Evolutionary conservation across 1,284 basidiomycete species (phyloP).

Genomic region (Volvariella surrecta): DNA sequence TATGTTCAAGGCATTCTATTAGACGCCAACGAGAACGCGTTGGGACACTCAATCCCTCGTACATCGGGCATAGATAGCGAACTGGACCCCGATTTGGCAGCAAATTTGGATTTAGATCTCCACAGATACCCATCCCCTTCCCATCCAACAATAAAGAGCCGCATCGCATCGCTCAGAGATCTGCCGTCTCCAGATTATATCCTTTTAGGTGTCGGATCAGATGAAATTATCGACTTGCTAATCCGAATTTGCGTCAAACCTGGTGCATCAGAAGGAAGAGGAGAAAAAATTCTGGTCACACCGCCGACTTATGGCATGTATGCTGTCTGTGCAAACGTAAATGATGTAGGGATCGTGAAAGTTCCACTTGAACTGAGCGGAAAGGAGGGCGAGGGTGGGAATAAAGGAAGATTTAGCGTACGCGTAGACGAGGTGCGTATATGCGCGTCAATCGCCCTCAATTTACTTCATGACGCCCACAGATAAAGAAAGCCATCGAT

Average conservation of each 20-base stretch:
- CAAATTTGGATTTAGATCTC: constrained; percentile 44
- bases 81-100: constrained; percentile 20
- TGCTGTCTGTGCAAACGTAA: constrained; percentile 88
- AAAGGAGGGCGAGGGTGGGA: constrained; percentile 54
- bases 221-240: constrained; percentile 94
- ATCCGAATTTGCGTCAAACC: constrained; percentile 88
- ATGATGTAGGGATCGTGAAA: constrained; percentile 83
- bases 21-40: constrained; percentile 96
- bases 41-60: constrained; percentile 76
- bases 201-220: constrained; percentile 94
- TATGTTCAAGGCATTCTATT: constrained; percentile 92
- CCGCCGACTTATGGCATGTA: constrained; percentile 99
- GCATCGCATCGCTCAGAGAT: constrained; percentile 65
- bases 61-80: constrained; percentile 18
- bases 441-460: constrained; percentile 6
- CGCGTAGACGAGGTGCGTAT: constrained; percentile 63
- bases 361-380: constrained; percentile 67
- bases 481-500: constrained; percentile 69
- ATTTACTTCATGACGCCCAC: not conserved
- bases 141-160: constrained; percentile 72
- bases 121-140: constrained; percentile 87
- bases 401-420: constrained; percentile 72
- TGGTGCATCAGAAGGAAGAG: too few relatives aligned
- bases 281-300: constrained; percentile 78
- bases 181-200: constrained; percentile 66